Evolutionary conservation across 169 alveolate genomes (phyloP).

Genomic region (Plasmodium coatneyi): DNA sequence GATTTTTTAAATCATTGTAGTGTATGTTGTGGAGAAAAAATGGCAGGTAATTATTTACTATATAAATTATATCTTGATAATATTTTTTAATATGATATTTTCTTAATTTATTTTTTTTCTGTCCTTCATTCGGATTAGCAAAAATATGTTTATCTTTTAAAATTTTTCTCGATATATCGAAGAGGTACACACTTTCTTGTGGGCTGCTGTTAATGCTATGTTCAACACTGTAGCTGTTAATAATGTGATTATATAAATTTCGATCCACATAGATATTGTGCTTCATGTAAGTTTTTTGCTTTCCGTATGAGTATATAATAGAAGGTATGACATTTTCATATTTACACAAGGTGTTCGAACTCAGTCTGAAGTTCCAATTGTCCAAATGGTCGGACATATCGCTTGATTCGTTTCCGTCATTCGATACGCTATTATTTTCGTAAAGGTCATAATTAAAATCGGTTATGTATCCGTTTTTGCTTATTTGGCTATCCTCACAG

Average conservation of each 20-base stretch:
- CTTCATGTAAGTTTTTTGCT: conserved; percentile 62
- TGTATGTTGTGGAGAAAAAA: conserved; percentile 40
- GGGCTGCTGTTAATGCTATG: neutral
- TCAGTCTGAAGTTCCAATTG: conserved; percentile 5
- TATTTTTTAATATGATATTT: conserved; percentile 40
- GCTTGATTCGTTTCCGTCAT: neutral
- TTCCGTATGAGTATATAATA: conserved; percentile 67
- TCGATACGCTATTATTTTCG: neutral
- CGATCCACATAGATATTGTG: conserved; percentile 50
- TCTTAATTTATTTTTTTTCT: conserved; percentile 13
- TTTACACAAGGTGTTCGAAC: conserved; percentile 6
- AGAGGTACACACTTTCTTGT: conserved; percentile 30
- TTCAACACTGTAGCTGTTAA: conserved; percentile 19
- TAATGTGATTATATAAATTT: conserved; percentile 50
- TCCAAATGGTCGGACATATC: conserved; percentile 7
- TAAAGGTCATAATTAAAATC: neutral
- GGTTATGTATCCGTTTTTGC: neutral
- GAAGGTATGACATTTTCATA: conserved; percentile 62
- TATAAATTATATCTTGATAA: conserved; percentile 55
- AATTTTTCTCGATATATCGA: conserved; percentile 35
- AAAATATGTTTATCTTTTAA: conserved; percentile 40
- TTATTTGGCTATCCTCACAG: neutral
- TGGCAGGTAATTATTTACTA: conserved; percentile 38
- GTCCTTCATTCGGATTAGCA: neutral
- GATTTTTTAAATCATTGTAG: conserved; percentile 70